These are phyloP conservation scores for Leucosporidium scottii DNA, from an alignment of 768 basidiomycete species.

Conservation along the genomic window DNA sequence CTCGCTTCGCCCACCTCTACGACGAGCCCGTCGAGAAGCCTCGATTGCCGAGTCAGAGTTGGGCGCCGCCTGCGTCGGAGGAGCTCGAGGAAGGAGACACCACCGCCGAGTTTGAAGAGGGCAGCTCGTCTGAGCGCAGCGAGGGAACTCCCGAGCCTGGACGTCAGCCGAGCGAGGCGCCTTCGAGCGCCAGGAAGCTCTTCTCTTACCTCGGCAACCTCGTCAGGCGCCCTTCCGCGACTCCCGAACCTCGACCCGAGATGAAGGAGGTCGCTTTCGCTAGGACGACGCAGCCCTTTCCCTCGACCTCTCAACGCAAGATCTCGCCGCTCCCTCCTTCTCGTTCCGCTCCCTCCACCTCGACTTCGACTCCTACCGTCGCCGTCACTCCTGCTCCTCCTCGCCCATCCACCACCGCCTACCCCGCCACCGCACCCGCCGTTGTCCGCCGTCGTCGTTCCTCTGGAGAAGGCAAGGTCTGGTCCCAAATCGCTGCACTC, in stretches of 20 bases:
- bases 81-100: background rate
- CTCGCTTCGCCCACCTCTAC: slow-evolving; percentile 26
- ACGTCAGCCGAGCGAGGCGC: slow-evolving; percentile 4
- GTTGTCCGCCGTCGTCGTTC: background rate
- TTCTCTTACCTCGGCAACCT: slow-evolving; percentile 28
- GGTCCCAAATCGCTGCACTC: slow-evolving; percentile 16
- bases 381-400: background rate
- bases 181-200: slow-evolving; percentile 10
- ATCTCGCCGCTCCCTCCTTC: slow-evolving; percentile 20
- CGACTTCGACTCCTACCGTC: background rate
- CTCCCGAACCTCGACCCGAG: slow-evolving; percentile 14
- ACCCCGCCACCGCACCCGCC: background rate
- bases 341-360: background rate
- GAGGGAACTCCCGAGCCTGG: background rate
- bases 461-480: slow-evolving; percentile 10
- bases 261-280: slow-evolving; percentile 5
- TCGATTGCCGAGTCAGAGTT: slow-evolving; percentile 10
- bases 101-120: no score
- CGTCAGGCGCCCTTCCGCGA: slow-evolving; percentile 8
- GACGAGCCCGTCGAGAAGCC: slow-evolving; percentile 27
- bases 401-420: background rate
- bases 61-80: background rate
- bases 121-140: background rate
- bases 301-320: slow-evolving; percentile 9
- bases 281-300: slow-evolving; percentile 8